phyloP scores from a whole-genome alignment of 176 grass and related monocot species.

The Avena atlantica region DNA sequence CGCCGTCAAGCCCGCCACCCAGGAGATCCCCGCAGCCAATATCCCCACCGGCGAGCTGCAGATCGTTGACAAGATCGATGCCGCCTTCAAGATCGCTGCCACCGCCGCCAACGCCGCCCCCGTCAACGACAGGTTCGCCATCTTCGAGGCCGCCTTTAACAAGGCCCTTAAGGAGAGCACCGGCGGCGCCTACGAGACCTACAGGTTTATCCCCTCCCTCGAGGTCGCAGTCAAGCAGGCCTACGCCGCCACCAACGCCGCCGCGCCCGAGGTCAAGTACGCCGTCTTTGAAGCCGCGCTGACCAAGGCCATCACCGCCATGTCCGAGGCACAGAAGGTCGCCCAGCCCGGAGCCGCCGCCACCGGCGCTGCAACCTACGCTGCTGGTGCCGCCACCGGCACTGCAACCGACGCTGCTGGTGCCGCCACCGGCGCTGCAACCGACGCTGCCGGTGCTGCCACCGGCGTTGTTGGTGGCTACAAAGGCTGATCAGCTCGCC shows the following conservation, averaged over 20 bases:
- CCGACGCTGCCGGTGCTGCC: neutral
- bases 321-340: neutral
- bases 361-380: neutral
- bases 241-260: conserved; percentile 2
- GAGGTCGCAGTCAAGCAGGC: conserved; percentile 30
- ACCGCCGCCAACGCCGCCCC: conserved; percentile 7
- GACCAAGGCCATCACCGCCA: conserved; percentile 29
- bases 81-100: conserved; percentile 13
- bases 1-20: conserved; percentile 6
- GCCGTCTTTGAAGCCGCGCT: conserved; percentile 12
- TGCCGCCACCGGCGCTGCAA: too few species aligned
- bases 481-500: conserved; percentile 1
- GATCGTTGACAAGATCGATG: conserved; percentile 15
- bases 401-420: too few species aligned
- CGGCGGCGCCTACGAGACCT: neutral
- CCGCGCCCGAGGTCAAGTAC: conserved; percentile 16
- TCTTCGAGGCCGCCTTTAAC: conserved; percentile 13
- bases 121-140: conserved; percentile 8
- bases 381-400: neutral
- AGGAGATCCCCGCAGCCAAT: neutral
- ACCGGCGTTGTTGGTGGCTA: neutral
- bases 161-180: conserved; percentile 9
- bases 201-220: conserved; percentile 9
- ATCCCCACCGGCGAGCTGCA: neutral
- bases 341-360: neutral